A percentile compares a stretch with the other conserved stretches of the same genome.
These are phyloP conservation scores for Elsinoe ampelina DNA, from an alignment of 2,329 filamentous ascomycete species.

Conservation along the genomic window DNA sequence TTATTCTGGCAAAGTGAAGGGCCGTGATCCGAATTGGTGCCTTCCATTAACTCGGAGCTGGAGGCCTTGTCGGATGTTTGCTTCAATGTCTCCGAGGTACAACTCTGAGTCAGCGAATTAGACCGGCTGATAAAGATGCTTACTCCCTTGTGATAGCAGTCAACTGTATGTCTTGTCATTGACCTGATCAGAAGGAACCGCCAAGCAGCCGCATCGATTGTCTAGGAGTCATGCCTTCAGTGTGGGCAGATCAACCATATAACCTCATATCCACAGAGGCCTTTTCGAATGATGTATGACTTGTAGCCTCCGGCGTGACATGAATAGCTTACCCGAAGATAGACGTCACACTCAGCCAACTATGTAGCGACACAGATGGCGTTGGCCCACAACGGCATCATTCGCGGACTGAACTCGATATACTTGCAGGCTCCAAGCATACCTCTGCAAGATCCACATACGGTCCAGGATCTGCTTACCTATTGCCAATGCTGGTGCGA, in stretches of 20 bases:
- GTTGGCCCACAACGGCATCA: conserved; percentile 29
- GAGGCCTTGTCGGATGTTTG: too few relatives aligned
- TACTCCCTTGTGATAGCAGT: too few relatives aligned
- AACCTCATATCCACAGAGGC: conserved; percentile 21
- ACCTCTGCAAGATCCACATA: conserved; percentile 17
- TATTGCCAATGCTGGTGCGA: conserved; percentile 27
- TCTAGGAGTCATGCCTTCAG: conserved; percentile 16
- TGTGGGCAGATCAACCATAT: conserved; percentile 24
- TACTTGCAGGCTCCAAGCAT: conserved; percentile 26
- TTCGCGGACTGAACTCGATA: conserved; percentile 30
- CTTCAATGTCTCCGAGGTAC: too few relatives aligned
- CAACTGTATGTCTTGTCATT: too few relatives aligned
- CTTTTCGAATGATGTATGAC: conserved; percentile 23
- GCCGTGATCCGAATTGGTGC: too few relatives aligned
- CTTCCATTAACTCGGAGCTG: too few relatives aligned
- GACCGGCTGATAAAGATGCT: too few relatives aligned
- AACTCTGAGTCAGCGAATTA: too few relatives aligned
- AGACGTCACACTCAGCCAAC: conserved; percentile 27
- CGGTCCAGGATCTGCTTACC: conserved; percentile 24
- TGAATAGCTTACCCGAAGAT: conserved; percentile 14
- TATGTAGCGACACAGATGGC: conserved; percentile 30
- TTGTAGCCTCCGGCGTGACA: conserved; percentile 1
- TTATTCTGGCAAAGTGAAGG: too few relatives aligned
- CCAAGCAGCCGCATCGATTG: too few relatives aligned
- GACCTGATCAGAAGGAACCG: too few relatives aligned